Percentiles rank a stretch among this genome's conserved stretches.
phyloP scores from a whole-genome alignment of 2,329 filamentous ascomycete genomes.

The Aspergillus sergii region DNA sequence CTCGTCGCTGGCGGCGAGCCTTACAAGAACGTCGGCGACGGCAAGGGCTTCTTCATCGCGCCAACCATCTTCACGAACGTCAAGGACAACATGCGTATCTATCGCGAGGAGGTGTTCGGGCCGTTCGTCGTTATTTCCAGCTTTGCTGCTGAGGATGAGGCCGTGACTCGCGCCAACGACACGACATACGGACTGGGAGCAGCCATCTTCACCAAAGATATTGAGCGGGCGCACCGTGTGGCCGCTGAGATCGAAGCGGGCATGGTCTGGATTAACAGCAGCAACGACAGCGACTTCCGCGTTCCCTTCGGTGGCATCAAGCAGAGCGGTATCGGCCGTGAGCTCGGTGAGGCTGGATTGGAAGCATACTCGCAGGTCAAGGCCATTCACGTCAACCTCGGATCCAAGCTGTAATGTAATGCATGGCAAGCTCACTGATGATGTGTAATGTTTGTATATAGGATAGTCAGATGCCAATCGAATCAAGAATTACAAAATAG shows the following conservation, averaged over 20 bases:
- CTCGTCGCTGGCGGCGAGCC: slow-evolving; percentile 64
- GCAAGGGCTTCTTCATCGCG: slow-evolving; percentile 67
- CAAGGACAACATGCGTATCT: slow-evolving; percentile 60
- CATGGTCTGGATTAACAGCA: slow-evolving; percentile 71
- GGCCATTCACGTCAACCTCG: slow-evolving; percentile 51
- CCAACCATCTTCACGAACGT: slow-evolving; percentile 63
- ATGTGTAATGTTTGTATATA: slow-evolving; percentile 6
- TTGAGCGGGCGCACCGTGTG: slow-evolving; percentile 62
- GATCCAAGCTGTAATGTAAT: slow-evolving; percentile 37
- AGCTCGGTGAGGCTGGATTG: slow-evolving; percentile 62
- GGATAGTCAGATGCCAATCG: neutral
- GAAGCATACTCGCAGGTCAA: slow-evolving; percentile 65
- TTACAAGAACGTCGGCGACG: slow-evolving; percentile 55
- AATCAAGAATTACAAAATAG: neutral
- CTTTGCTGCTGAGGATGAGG: slow-evolving; percentile 64
- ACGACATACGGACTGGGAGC: slow-evolving; percentile 39
- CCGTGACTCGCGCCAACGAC: slow-evolving; percentile 61
- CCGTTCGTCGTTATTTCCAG: slow-evolving; percentile 61
- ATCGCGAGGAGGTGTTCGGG: slow-evolving; percentile 65
- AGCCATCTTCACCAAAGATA: slow-evolving; percentile 53
- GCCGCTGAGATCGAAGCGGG: slow-evolving; percentile 63
- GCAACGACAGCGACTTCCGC: slow-evolving; percentile 50
- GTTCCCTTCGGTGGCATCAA: slow-evolving; percentile 66
- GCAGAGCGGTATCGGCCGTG: slow-evolving; percentile 64
- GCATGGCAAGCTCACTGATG: slow-evolving; percentile 2